These are phyloP conservation scores for Tolypocladium ophioglossoides DNA, from an alignment of 2,329 filamentous ascomycete species.

Conservation along the genomic window DNA sequence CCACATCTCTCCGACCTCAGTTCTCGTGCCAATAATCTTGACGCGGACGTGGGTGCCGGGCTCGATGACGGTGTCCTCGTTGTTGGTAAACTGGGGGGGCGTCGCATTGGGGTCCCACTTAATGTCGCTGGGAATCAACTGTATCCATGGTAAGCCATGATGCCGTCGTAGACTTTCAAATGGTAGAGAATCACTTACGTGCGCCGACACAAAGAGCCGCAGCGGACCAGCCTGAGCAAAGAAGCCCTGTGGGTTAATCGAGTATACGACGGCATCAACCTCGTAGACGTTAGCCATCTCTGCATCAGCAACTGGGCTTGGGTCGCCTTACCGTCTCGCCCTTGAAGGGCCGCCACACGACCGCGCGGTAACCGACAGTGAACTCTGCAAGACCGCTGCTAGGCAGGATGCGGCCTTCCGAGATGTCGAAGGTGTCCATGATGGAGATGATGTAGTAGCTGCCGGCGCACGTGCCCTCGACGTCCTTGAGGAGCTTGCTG, in stretches of 20 bases:
- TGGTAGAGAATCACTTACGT: conserved; percentile 44
- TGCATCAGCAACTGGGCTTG: conserved; percentile 5
- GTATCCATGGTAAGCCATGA: conserved; percentile 5
- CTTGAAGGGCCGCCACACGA: conserved; percentile 96
- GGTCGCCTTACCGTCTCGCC: conserved; percentile 74
- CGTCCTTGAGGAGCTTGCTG: conserved; percentile 79
- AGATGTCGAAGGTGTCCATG: conserved; percentile 92
- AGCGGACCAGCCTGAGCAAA: conserved; percentile 76
- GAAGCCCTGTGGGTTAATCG: conserved; percentile 85
- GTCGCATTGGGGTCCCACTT: conserved; percentile 94
- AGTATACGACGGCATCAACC: conserved; percentile 90
- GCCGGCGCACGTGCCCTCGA: conserved; percentile 90
- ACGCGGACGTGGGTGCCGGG: conserved; percentile 87
- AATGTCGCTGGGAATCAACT: conserved; percentile 87
- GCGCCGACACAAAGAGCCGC: conserved; percentile 68
- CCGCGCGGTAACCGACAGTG: conserved; percentile 86
- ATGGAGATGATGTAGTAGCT: conserved; percentile 98
- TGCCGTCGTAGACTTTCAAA: not conserved
- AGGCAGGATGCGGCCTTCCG: conserved; percentile 83
- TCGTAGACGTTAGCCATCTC: conserved; percentile 31
- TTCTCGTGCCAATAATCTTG: conserved; percentile 88
- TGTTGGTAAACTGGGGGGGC: conserved; percentile 93
- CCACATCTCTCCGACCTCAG: conserved; percentile 90
- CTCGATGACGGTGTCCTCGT: conserved; percentile 88
- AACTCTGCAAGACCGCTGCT: conserved; percentile 90